Percentiles rank a stretch among this genome's conserved stretches.
Conservation (phyloP, 2,329 filamentous ascomycete genomes). For the Bipolaris zeicola region DNA sequence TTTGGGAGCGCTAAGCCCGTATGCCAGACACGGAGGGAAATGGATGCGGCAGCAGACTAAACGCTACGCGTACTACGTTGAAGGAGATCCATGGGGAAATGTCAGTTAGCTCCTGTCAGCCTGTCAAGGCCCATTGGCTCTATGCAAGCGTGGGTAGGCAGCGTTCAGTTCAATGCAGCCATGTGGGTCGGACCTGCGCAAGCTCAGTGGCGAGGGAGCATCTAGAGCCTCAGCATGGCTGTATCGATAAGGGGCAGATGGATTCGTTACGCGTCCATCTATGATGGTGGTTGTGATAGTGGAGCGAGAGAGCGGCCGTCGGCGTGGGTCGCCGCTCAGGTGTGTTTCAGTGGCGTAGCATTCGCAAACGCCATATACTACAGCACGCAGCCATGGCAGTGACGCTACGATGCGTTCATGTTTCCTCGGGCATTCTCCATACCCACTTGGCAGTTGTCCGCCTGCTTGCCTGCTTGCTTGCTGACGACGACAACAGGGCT, state of each 20-base stretch:
- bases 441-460: not conserved
- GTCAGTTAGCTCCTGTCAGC: slow-evolving; percentile 13
- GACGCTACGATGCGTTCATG: not conserved
- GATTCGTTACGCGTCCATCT: slow-evolving; percentile 44
- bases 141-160: slow-evolving; percentile 16
- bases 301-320: slow-evolving; percentile 29
- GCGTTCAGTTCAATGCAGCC: slow-evolving; percentile 19
- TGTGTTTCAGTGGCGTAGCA: slow-evolving; percentile 31
- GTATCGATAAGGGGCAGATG: slow-evolving; percentile 24
- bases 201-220: slow-evolving; percentile 28
- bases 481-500: too few species aligned
- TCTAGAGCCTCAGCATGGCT: slow-evolving; percentile 18
- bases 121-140: slow-evolving; percentile 14
- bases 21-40: slow-evolving; percentile 18
- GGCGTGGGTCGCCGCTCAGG: slow-evolving; percentile 19
- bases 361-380: slow-evolving; percentile 2
- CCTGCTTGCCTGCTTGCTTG: not conserved
- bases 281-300: slow-evolving; percentile 36
- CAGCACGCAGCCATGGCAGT: slow-evolving; percentile 1
- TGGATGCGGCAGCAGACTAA: slow-evolving; percentile 29
- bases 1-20: slow-evolving; percentile 24
- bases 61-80: slow-evolving; percentile 24
- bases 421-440: not conserved
- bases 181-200: slow-evolving; percentile 9
- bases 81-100: slow-evolving; percentile 12